Evolutionary conservation across 2,329 filamentous ascomycete genomes (phyloP).

Genomic region (Ramularia collo-cygni): DNA sequence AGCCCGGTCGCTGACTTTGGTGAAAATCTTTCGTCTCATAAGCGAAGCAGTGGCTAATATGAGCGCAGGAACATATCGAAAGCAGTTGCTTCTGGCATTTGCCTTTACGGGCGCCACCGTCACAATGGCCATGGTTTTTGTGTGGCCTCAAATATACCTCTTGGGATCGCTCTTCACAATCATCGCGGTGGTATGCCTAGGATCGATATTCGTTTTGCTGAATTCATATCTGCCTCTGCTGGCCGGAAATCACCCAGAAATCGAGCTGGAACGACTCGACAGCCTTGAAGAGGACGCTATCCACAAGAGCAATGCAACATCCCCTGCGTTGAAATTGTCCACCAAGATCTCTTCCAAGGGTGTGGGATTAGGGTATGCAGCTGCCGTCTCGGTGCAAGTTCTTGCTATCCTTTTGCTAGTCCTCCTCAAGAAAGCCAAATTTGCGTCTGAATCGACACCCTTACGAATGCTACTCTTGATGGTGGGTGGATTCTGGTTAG

Average conservation of each 20-base stretch:
- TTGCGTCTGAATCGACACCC: slow-evolving; percentile 66
- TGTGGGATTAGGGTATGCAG: slow-evolving; percentile 82
- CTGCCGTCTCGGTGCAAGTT: slow-evolving; percentile 73
- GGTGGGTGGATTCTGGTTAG: slow-evolving; percentile 80
- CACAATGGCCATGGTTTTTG: slow-evolving; percentile 75
- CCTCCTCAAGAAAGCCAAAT: slow-evolving; percentile 45
- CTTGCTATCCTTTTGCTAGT: slow-evolving; percentile 69
- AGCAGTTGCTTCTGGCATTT: slow-evolving; percentile 73
- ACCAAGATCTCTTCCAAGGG: slow-evolving; percentile 82
- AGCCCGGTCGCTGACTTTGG: slow-evolving; percentile 91
- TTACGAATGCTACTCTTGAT: slow-evolving; percentile 75
- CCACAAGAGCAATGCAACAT: slow-evolving; percentile 30
- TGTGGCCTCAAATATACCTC: slow-evolving; percentile 67
- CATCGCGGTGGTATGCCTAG: slow-evolving; percentile 81
- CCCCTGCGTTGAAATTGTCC: slow-evolving; percentile 65
- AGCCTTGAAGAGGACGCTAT: background rate
- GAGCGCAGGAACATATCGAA: slow-evolving; percentile 58
- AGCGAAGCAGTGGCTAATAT: too few relatives aligned
- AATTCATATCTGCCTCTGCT: slow-evolving; percentile 88
- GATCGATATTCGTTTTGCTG: slow-evolving; percentile 89
- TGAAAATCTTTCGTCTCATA: slow-evolving; percentile 36
- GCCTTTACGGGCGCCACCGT: slow-evolving; percentile 69
- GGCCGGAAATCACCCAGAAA: slow-evolving; percentile 67
- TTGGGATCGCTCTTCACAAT: slow-evolving; percentile 74
- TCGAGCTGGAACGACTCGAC: slow-evolving; percentile 19